Base-by-base conservation (phyloP, 2,329 filamentous ascomycete genomes). In the Hirsutella minnesotensis region DNA sequence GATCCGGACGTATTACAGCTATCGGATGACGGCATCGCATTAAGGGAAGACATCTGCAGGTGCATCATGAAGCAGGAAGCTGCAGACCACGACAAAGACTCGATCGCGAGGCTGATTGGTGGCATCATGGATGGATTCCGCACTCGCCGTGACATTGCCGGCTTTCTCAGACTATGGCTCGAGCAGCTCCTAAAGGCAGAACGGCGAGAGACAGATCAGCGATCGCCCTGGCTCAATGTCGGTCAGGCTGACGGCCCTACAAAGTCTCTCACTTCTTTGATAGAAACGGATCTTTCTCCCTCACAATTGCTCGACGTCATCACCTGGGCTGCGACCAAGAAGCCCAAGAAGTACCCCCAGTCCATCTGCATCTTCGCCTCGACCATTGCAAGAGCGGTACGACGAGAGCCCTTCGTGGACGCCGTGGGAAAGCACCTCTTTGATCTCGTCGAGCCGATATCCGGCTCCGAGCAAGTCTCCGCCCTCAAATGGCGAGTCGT, bases 121-220 rank as follows among this genome's bases (percentile, higher is more conserved):
- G 56, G 65, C 1, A 61, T 74, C 18, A 63, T 66, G 2, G 56
- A 64, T 41, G 68, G 69, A 0, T 72, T 66, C 47, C 64, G 63
- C 8, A 65, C 58, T 5, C 63, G 59, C 10, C 66, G 69, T 41
- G 65, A 67, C 43, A 53, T 73, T 12, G 54, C 67, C 0, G 58
- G 61, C 5, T 75, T 74, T 44, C 46, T 74, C 46, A 63, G 62
- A 39, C 53, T 66, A 2, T 75, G 72, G 72, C 68, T 62, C 39
- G 51, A 59, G 35, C 63, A 69, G 44, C 57, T 72, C 2, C 59
- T 56, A 31, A 53, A 60, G 13, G 53, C 57, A 15, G 60, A 65
- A 43, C 51, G 55, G 37, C 50, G 53, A 31, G 53, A 59, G 16
- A 44, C 49, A 15, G 49, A 51, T 27, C 13, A 29, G 38, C 50